Conservation (phyloP, 2,329 filamentous ascomycete species). For the Rhynchosporium graminicola region DNA sequence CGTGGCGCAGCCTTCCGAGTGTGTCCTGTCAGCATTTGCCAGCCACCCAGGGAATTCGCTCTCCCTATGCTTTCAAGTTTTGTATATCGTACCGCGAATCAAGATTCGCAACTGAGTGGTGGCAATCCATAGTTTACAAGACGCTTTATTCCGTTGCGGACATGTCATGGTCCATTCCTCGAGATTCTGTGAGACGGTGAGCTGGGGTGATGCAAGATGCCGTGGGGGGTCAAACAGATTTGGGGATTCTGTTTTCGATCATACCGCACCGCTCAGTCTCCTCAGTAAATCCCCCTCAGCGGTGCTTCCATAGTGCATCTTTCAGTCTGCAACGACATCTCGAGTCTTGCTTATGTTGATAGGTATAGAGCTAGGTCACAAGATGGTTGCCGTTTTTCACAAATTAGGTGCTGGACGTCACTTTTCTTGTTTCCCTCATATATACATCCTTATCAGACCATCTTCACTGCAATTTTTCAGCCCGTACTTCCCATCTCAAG, state of each 20-base stretch:
- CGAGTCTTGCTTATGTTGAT: not conserved
- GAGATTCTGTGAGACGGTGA: slow-evolving; percentile 12
- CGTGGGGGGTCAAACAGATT: slow-evolving; percentile 19
- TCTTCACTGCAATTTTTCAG: not conserved
- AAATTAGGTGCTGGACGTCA: not conserved
- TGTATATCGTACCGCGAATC: not conserved
- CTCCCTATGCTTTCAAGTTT: not conserved
- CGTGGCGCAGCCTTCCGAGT: not conserved
- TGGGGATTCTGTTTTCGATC: slow-evolving; percentile 7
- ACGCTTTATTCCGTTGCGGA: slow-evolving; percentile 16
- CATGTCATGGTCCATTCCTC: slow-evolving; percentile 23
- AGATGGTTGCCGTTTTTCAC: not conserved
- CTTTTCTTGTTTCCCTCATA: not conserved
- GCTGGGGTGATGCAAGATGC: slow-evolving; percentile 20
- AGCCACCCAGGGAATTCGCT: not conserved
- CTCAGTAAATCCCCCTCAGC: not conserved
- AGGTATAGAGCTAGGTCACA: not conserved
- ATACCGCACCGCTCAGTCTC: not conserved
- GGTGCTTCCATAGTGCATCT: slow-evolving; percentile 7
- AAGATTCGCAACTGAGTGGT: not conserved
- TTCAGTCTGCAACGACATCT: slow-evolving; percentile 13
- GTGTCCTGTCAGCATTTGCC: not conserved
- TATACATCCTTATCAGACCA: not conserved
- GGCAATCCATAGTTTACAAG: not conserved
- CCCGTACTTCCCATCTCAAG: not conserved